Percentiles rank a stretch among this genome's conserved stretches.
phyloP scores from a whole-genome alignment of 2,329 filamentous ascomycete genomes.

The Leptoxyphium fumago region DNA sequence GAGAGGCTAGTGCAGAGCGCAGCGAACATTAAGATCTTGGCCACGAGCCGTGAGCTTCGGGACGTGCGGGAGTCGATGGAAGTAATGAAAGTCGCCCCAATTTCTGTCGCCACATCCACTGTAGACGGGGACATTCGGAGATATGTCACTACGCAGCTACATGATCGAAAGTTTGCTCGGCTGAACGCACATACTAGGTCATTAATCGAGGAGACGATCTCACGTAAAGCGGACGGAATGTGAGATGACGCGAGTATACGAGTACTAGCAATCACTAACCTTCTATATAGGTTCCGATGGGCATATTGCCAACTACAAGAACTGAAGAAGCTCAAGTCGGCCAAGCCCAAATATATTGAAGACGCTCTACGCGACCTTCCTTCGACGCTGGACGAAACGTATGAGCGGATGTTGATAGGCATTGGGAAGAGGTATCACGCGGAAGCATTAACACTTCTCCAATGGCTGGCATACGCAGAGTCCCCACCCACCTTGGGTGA shows the following conservation, averaged over 20 bases:
- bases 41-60: constrained; percentile 10
- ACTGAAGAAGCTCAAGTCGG: constrained; percentile 6
- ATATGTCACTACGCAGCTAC: constrained; percentile 1
- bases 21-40: constrained; percentile 7
- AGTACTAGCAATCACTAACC: background rate
- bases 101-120: background rate
- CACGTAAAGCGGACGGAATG: background rate
- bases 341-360: constrained; percentile 5
- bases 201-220: background rate
- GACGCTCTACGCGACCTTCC: constrained; percentile 9
- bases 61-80: constrained; percentile 8
- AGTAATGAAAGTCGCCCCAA: background rate
- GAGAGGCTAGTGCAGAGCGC: constrained; percentile 5
- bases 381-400: constrained; percentile 13
- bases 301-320: constrained; percentile 6
- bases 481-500: constrained; percentile 7
- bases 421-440: constrained; percentile 5
- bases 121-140: background rate
- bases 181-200: constrained; percentile 3
- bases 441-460: constrained; percentile 8
- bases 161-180: constrained; percentile 5
- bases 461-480: constrained; percentile 9
- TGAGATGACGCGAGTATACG: background rate
- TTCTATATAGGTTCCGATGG: constrained; percentile 6
- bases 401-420: constrained; percentile 10